Evolutionary conservation across 2,329 filamentous ascomycete genomes (phyloP).

Genomic region (Arthrobotrys musiformis): DNA sequence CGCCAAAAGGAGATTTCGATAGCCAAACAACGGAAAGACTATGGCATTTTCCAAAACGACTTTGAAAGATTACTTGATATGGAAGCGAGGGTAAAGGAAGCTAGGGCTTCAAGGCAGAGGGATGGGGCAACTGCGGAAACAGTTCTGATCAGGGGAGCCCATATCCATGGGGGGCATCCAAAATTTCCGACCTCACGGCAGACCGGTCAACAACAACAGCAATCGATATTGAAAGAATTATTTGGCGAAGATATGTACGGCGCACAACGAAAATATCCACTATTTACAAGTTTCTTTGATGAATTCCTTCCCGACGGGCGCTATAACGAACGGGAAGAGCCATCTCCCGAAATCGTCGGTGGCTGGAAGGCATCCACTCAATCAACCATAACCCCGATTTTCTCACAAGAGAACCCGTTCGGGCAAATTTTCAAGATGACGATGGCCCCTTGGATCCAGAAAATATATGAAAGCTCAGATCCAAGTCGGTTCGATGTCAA

Average conservation of each 20-base stretch:
- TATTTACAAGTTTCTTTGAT: conserved; percentile 51
- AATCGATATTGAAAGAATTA: conserved; percentile 41
- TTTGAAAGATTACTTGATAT: conserved; percentile 39
- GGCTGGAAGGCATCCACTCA: conserved; percentile 21
- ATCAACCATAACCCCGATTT: conserved; percentile 4
- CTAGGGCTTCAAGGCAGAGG: background rate
- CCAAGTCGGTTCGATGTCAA: conserved; percentile 8
- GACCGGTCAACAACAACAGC: background rate
- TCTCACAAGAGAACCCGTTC: conserved; percentile 19
- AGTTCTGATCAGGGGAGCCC: conserved; percentile 27
- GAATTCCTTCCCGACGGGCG: conserved; percentile 47
- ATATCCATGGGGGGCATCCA: conserved; percentile 25
- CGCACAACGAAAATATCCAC: conserved; percentile 30
- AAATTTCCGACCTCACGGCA: conserved; percentile 32
- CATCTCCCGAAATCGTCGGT: conserved; percentile 15
- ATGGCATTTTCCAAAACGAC: conserved; percentile 35
- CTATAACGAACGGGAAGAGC: conserved; percentile 29
- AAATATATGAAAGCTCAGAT: conserved; percentile 42
- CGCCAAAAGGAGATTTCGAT: conserved; percentile 26
- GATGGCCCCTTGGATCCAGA: conserved; percentile 44
- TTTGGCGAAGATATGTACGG: conserved; percentile 54
- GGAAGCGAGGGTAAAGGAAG: conserved; percentile 21
- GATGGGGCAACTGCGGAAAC: conserved; percentile 12
- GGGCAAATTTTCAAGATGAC: conserved; percentile 34
- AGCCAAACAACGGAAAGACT: conserved; percentile 16